Base-by-base conservation (phyloP, 768 basidiomycete species). In the Pisolithus albus region DNA sequence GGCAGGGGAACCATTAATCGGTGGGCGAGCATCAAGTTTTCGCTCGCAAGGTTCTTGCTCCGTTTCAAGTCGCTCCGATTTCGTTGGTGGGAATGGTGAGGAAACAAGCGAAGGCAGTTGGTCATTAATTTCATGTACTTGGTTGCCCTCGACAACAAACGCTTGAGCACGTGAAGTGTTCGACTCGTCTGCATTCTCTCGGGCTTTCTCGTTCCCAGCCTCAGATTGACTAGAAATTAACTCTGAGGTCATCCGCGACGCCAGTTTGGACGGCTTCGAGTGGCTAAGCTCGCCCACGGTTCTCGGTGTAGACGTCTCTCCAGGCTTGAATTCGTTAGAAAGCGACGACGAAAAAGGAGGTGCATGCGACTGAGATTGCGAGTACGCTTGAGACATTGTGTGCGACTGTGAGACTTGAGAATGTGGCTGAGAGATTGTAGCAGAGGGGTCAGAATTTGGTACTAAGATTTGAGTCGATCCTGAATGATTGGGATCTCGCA, bases 381-480 rank as follows among this genome's bases (percentile, higher is more conserved):
- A 21, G 36, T 64, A 62, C 18, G 59, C 53, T 32, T 70, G 69
- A 49, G 40, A 41, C 40, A 41, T 18, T 7, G 11, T 21, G 18
- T 70, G 72, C 4, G 70, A 69, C 9, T 59, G 57, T n/a, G 58
- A 55, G 26, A 49, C 52, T 38, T 70, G 69, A 11, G 64, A 61
- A 32, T 64, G 61, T 57, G 58, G 34, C 18, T 59, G 64, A 48
- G 72, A 72, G 2, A 70, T 71, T 30, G 64, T 65, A 9, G 60
- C 67, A 1, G 78, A 81, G 1, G 74, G 71, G 56, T 83, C 80
- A 9, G 81, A 80, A 58, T 81, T 77, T 4, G 80, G 79, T 7
- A 72, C 81, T 21, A 82, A 61, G n/a, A 82, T 70, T 16, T 68
- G 70, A 28, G 62, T 70, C 5, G 73, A 67, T 21, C 71, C 75